Base-by-base conservation (phyloP, 192 early-diverging fungal species). In the Mortierella alpina region DNA sequence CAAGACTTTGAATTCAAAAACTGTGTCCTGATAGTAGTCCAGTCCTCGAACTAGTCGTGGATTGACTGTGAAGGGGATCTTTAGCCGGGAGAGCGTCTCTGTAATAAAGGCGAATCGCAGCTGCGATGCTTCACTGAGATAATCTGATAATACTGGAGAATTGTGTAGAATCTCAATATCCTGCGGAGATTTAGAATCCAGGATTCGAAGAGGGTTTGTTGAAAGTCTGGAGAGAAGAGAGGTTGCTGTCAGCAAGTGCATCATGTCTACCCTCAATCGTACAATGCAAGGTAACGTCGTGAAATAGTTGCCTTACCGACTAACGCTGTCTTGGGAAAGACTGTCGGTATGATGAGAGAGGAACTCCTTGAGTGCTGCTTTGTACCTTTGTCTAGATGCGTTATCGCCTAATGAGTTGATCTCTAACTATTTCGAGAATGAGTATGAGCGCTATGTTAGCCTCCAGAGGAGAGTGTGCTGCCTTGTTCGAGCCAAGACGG, bases 21-120 rank as follows among this genome's bases (percentile, higher is more conserved):
- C 88, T 10, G 91, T 91, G 50, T 90, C 86, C 59, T 91, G 87
- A 65, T 92, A 92, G 54, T 90, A 92, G 49, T 92, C 91, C n/a
- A 92, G 77, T 7, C 91, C 91, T 41, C 91, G 82, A 39, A 92
- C 91, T 31, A 92, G 74, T 18, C 78, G 70, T 13, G 69, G 70
- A 58, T 90, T 88, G 20, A 89, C 42, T 4, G 72, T 74, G 53
- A 86, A 90, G 9, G 89, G 86, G 15, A 92, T 90, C 0, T 59
- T 46, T 15, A 90, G 70, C 0, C 63, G 63, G 2, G 84, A 66
- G 5, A 92, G 75, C 0, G 83, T 84, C 10, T 59, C 53, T 5
- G 66, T 72, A 39, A 92, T 73, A 57, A 82, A 84, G 4, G 86
- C 72, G 66, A 90, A 91, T 22, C 86, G 86, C 7, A 67, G 22